These are phyloP conservation scores for Diplodia scrobiculata DNA, from an alignment of 2,329 filamentous ascomycete genomes.

Conservation along the genomic window DNA sequence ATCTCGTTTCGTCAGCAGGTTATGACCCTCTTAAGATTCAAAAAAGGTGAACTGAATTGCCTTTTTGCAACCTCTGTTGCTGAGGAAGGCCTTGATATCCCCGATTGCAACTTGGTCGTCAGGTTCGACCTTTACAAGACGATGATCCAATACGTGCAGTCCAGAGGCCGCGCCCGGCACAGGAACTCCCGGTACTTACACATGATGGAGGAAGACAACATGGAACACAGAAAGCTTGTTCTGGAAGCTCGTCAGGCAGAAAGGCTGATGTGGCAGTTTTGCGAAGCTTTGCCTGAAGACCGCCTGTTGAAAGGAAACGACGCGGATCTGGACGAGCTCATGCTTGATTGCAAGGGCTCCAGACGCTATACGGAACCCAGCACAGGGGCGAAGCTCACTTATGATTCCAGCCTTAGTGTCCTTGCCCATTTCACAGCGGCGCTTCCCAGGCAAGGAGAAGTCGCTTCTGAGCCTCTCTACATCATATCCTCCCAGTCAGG, in stretches of 20 bases:
- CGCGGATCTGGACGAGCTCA: conserved; percentile 58
- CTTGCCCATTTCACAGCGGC: conserved; percentile 74
- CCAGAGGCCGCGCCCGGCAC: conserved; percentile 81
- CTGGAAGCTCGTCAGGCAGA: conserved; percentile 62
- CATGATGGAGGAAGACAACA: conserved; percentile 76
- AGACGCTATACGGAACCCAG: conserved; percentile 62
- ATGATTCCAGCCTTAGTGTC: conserved; percentile 69
- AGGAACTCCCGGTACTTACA: conserved; percentile 76
- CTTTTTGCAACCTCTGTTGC: conserved; percentile 66
- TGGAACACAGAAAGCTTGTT: conserved; percentile 59
- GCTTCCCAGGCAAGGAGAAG: conserved; percentile 58
- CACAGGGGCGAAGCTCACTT: conserved; percentile 78
- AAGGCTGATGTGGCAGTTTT: conserved; percentile 71
- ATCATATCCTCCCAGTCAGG: conserved; percentile 59
- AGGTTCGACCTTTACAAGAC: conserved; percentile 87
- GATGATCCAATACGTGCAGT: conserved; percentile 94
- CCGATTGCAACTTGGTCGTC: conserved; percentile 66
- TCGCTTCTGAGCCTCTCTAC: conserved; percentile 59
- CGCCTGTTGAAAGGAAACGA: conserved; percentile 58
- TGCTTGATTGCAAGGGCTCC: conserved; percentile 56
- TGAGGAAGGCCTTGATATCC: conserved; percentile 67
- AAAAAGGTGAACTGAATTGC: conserved; percentile 61
- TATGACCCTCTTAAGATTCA: conserved; percentile 66
- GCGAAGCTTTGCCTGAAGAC: conserved; percentile 71
- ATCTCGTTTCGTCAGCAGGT: conserved; percentile 75